These are phyloP conservation scores for Cystobasidium slooffiae DNA, from an alignment of 1,284 basidiomycete genomes.

Conservation along the genomic window DNA sequence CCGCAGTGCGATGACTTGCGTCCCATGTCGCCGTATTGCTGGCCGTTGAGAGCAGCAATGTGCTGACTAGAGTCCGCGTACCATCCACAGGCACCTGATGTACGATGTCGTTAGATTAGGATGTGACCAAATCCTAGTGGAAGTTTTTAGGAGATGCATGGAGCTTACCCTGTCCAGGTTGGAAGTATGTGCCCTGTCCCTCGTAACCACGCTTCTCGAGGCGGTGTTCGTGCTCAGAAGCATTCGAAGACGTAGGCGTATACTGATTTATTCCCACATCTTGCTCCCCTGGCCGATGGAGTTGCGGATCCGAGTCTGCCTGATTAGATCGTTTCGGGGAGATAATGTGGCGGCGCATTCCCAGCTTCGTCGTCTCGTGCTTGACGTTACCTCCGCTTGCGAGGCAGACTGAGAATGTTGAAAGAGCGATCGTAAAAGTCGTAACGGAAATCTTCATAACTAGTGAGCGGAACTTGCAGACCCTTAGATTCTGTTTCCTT, in stretches of 20 bases:
- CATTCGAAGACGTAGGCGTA: not conserved
- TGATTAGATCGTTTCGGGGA: not conserved
- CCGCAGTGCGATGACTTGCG: conserved; percentile 16
- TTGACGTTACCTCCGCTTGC: not conserved
- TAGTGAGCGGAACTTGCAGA: not conserved
- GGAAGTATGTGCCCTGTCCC: conserved; percentile 37
- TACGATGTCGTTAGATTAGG: too few relatives aligned
- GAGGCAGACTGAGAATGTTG: conserved; percentile 18
- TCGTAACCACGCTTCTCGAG: conserved; percentile 12
- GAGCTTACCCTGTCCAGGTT: conserved; percentile 37
- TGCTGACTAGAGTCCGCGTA: conserved; percentile 27
- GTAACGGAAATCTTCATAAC: conserved; percentile 5
- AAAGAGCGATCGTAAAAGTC: conserved; percentile 7
- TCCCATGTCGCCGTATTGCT: conserved; percentile 38
- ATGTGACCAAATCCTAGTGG: too few relatives aligned
- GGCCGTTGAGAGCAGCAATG: conserved; percentile 28
- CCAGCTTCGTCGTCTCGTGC: conserved; percentile 1
- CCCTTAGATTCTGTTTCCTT: not conserved
- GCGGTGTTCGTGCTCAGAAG: not conserved
- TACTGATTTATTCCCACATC: not conserved
- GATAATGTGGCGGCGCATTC: conserved; percentile 15
- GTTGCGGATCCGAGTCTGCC: not conserved
- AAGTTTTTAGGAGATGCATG: too few relatives aligned
- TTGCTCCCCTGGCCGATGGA: not conserved
- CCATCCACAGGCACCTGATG: conserved; percentile 39